These are phyloP conservation scores for Fusarium vanettenii DNA, from an alignment of 2,329 filamentous ascomycete genomes.

Conservation along the genomic window DNA sequence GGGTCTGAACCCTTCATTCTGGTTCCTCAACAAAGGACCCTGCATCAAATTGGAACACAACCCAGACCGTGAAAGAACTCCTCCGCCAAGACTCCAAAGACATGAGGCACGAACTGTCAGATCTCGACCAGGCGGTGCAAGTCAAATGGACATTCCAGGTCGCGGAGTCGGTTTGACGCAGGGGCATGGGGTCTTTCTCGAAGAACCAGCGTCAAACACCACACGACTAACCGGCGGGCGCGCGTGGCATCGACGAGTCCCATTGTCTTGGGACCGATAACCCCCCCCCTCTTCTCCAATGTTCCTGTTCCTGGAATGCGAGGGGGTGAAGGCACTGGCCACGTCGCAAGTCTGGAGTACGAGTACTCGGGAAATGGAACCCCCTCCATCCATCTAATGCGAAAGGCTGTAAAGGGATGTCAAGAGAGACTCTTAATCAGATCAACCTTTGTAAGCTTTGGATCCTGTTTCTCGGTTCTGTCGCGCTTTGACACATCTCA, in stretches of 20 bases:
- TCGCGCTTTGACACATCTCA: neutral
- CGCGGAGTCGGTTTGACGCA: neutral
- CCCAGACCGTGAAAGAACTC: neutral
- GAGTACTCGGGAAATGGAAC: neutral
- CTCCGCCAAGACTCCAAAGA: neutral
- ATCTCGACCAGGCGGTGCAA: constrained; percentile 6
- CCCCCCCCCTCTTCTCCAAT: neutral
- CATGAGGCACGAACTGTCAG: neutral
- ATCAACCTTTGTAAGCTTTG: neutral
- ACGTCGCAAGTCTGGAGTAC: neutral
- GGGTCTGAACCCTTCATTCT: neutral
- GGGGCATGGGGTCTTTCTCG: neutral
- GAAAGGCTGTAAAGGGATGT: neutral
- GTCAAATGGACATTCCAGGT: constrained; percentile 7
- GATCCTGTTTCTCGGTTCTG: neutral
- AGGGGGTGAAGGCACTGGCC: neutral
- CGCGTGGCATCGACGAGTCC: neutral
- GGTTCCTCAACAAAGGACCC: neutral
- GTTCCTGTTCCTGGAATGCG: constrained; percentile 13
- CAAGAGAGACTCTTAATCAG: neutral
- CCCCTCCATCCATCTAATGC: neutral
- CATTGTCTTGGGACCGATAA: neutral
- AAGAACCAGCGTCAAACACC: neutral
- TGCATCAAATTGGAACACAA: neutral
- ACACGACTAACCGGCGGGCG: neutral